phyloP scores from a whole-genome alignment of 495 filamentous ascomycete genomes.

The Trichodelitschia bisporula region DNA sequence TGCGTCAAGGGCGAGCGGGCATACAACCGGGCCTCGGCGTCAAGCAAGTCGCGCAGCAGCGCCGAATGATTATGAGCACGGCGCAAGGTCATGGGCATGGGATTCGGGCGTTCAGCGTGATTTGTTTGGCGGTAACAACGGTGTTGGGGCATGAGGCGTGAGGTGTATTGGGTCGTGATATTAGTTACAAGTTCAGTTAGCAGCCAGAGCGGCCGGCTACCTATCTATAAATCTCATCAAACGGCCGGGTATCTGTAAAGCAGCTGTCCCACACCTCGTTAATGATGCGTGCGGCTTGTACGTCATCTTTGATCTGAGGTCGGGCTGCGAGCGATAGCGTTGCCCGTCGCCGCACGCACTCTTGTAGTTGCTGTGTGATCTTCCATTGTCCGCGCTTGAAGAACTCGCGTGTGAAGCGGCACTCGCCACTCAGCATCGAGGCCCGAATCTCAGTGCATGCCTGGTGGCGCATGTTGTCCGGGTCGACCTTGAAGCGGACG shows the following conservation, averaged over 20 bases:
- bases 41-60: neutral
- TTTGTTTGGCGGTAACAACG: too few relatives aligned
- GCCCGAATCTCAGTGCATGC: constrained; percentile 96
- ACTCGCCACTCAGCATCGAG: constrained; percentile 78
- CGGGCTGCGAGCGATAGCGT: constrained; percentile 46
- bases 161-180: too few relatives aligned
- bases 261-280: constrained; percentile 97
- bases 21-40: constrained; percentile 3
- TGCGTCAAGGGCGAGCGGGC: constrained; percentile 56
- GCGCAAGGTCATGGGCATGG: neutral
- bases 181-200: too few relatives aligned
- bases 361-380: constrained; percentile 75
- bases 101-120: too few relatives aligned
- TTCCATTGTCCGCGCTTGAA: constrained; percentile 64
- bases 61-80: too few relatives aligned
- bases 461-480: constrained; percentile 56
- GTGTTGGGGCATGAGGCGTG: too few relatives aligned
- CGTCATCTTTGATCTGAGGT: constrained; percentile 63
- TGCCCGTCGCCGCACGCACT: constrained; percentile 67
- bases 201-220: too few relatives aligned
- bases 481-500: constrained; percentile 71
- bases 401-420: constrained; percentile 70
- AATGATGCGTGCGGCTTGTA: constrained; percentile 64
- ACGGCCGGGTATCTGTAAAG: constrained; percentile 78
- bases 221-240: constrained; percentile 90